phyloP scores from a whole-genome alignment of 768 basidiomycete genomes.

The Lactifluus volemus region DNA sequence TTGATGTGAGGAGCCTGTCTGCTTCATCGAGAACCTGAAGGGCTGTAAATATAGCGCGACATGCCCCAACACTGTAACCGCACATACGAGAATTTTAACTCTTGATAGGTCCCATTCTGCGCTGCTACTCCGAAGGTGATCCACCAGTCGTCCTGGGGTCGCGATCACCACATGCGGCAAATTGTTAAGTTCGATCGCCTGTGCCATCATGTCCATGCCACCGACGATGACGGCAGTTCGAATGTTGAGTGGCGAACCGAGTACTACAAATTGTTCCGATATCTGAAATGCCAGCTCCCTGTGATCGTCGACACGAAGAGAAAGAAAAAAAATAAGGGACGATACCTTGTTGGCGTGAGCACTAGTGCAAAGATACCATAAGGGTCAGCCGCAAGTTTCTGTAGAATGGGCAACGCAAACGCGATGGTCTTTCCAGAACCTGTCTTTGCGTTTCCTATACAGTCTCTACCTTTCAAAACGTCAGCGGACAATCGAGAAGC shows the following conservation, averaged over 20 bases:
- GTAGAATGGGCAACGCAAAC: constrained; percentile 91
- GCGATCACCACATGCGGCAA: constrained; percentile 92
- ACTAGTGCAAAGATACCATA: constrained; percentile 93
- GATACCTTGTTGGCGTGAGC: constrained; percentile 87
- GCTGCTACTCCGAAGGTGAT: constrained; percentile 71
- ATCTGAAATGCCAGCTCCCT: constrained; percentile 98
- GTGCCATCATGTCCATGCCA: constrained; percentile 97
- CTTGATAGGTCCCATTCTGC: constrained; percentile 78
- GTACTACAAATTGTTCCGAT: constrained; percentile 88
- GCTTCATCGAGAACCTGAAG: constrained; percentile 90
- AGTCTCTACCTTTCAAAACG: constrained; percentile 66
- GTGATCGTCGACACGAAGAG: not conserved
- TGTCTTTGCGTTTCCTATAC: constrained; percentile 96
- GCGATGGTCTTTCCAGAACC: constrained; percentile 98
- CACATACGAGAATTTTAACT: constrained; percentile 73
- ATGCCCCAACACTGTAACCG: not conserved
- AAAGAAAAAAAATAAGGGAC: not conserved
- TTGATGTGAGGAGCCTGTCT: constrained; percentile 81
- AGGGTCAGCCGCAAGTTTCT: constrained; percentile 79
- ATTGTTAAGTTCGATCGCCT: constrained; percentile 77
- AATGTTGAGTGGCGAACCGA: constrained; percentile 74
- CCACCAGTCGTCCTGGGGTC: constrained; percentile 91
- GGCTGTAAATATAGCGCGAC: not conserved
- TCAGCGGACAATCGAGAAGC: constrained; percentile 13
- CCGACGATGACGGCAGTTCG: constrained; percentile 88